A percentile compares a stretch with the other conserved stretches of the same genome.
These are phyloP conservation scores for Elasticomyces elasticus DNA, from an alignment of 495 filamentous ascomycete species.

Conservation along the genomic window DNA sequence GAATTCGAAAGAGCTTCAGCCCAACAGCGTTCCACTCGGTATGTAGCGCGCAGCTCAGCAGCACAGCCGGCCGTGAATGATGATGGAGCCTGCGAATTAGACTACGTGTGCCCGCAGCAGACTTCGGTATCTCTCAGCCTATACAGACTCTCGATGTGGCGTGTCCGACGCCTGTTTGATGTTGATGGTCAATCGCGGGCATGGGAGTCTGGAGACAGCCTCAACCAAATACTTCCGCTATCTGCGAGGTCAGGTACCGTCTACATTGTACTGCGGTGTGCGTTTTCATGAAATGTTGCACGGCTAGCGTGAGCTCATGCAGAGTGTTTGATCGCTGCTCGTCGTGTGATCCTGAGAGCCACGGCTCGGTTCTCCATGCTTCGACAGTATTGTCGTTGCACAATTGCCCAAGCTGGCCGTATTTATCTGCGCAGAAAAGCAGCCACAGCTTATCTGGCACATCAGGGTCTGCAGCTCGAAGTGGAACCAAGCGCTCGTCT, in stretches of 20 bases:
- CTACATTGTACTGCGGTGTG: neutral
- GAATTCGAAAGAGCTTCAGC: too few relatives aligned
- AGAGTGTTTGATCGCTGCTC: neutral
- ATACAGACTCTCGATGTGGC: too few relatives aligned
- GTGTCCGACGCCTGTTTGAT: too few relatives aligned
- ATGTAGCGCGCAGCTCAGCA: too few relatives aligned
- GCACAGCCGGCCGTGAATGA: too few relatives aligned
- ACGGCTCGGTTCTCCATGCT: neutral
- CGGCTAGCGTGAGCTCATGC: neutral
- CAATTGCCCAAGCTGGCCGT: neutral
- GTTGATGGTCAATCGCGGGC: too few relatives aligned
- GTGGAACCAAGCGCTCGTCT: neutral
- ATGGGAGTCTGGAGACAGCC: too few relatives aligned
- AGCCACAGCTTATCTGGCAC: constrained; percentile 2
- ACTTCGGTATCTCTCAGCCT: too few relatives aligned
- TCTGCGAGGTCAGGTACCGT: neutral
- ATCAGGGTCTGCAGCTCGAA: neutral
- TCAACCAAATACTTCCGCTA: too few relatives aligned
- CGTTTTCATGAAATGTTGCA: neutral
- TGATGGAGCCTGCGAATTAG: too few relatives aligned
- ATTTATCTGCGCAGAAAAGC: neutral
- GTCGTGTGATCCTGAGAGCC: neutral
- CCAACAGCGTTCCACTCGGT: too few relatives aligned
- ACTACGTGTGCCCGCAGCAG: too few relatives aligned
- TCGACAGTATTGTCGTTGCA: neutral